Conservation (phyloP, 768 basidiomycete genomes). For the Tremella fuciformis region DNA sequence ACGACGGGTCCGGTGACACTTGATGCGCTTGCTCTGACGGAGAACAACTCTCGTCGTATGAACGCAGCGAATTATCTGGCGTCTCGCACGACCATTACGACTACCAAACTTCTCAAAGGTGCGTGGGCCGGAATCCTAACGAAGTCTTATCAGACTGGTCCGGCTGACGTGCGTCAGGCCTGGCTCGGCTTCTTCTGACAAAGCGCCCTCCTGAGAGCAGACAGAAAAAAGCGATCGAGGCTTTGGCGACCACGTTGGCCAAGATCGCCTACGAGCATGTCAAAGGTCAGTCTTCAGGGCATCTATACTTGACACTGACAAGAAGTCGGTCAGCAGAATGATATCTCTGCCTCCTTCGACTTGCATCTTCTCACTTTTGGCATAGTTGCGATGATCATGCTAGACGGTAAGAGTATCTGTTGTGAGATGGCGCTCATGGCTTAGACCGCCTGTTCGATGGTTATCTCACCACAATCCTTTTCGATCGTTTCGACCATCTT, state of each 20-base stretch:
- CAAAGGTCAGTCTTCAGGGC: no score
- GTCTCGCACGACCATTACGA: constrained; percentile 58
- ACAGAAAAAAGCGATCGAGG: constrained; percentile 50
- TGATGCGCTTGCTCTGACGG: constrained; percentile 20
- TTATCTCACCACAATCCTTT: constrained; percentile 75
- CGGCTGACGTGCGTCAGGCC: neutral
- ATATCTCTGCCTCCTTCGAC: constrained; percentile 28
- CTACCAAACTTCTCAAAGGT: constrained; percentile 87
- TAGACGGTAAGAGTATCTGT: constrained; percentile 59
- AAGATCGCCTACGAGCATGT: neutral
- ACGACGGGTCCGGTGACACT: constrained; percentile 56
- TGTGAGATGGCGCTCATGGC: neutral
- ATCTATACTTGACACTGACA: neutral
- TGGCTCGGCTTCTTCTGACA: constrained; percentile 67
- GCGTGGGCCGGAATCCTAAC: constrained; percentile 24
- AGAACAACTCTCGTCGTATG: constrained; percentile 1
- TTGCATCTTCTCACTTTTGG: constrained; percentile 58
- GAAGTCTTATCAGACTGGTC: no score
- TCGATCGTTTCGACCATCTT: constrained; percentile 67
- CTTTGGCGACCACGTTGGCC: neutral
- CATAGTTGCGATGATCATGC: constrained; percentile 58
- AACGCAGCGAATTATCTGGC: constrained; percentile 71
- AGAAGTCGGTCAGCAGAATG: constrained; percentile 42
- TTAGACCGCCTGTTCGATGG: constrained; percentile 72
- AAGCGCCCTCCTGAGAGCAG: constrained; percentile 74